phyloP scores from a whole-genome alignment of 2,329 filamentous ascomycete species.

The Xylariales sp. region DNA sequence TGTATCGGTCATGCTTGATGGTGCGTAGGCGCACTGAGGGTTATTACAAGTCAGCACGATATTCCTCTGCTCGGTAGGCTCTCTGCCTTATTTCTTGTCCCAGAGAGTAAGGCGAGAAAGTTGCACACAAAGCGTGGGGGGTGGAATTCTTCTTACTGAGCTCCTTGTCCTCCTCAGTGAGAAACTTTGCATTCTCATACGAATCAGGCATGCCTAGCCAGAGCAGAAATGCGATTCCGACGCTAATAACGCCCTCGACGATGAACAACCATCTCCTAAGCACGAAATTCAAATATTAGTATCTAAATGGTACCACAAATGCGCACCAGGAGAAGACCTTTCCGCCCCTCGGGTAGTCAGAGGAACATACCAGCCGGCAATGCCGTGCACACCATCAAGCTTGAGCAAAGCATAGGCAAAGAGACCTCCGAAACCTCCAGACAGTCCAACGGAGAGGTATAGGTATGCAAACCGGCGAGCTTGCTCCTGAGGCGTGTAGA shows the following conservation, averaged over 20 bases:
- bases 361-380: conserved; percentile 13
- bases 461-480: conserved; percentile 39
- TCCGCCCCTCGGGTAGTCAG: no score
- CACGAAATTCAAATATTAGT: no score
- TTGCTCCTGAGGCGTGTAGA: conserved; percentile 47
- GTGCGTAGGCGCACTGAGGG: conserved; percentile 9
- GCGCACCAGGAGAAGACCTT: no score
- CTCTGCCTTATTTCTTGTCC: no score
- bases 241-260: conserved; percentile 10
- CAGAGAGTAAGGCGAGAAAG: no score
- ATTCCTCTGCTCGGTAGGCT: no score
- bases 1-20: conserved; percentile 7
- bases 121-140: no score
- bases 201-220: conserved; percentile 11
- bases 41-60: no score
- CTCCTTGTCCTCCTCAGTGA: conserved; percentile 11
- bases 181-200: conserved; percentile 11
- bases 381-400: conserved; percentile 8
- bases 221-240: conserved; percentile 8
- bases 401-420: conserved; percentile 13
- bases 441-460: conserved; percentile 34
- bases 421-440: conserved; percentile 16
- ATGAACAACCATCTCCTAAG: conserved; percentile 12
- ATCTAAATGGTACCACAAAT: no score
- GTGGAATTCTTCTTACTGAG: no score